Conservation (phyloP, 2,329 filamentous ascomycete species). For the Hirsutella thompsonii region DNA sequence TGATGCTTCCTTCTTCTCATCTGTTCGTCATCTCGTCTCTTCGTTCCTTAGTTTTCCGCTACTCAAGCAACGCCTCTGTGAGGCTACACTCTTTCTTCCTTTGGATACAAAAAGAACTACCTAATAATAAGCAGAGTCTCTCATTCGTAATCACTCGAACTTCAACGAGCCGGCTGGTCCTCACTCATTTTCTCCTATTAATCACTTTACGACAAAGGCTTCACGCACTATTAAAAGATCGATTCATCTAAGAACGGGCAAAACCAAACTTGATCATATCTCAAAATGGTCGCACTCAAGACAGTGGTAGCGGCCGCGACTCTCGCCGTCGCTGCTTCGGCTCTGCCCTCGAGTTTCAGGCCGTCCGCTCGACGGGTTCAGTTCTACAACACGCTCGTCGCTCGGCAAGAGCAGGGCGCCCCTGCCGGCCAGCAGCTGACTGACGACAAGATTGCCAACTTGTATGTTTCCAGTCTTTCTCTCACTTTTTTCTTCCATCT, state of each 20-base stretch:
- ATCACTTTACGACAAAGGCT: no score
- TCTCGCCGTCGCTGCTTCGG: constrained; percentile 31
- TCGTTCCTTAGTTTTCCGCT: no score
- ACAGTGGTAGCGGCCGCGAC: constrained; percentile 26
- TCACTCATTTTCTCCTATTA: not conserved
- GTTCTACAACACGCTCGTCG: constrained; percentile 30
- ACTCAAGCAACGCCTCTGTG: no score
- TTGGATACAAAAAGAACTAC: no score
- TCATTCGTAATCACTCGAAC: not conserved
- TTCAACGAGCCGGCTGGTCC: constrained; percentile 3
- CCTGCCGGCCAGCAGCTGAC: constrained; percentile 31
- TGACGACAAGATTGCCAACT: constrained; percentile 45
- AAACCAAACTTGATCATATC: not conserved
- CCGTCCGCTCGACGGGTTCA: constrained; percentile 29
- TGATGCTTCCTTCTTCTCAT: no score
- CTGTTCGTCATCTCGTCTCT: no score
- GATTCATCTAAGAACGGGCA: not conserved
- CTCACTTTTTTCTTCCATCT: not conserved
- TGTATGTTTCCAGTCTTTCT: constrained; percentile 24
- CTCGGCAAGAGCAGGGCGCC: constrained; percentile 36
- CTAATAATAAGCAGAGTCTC: not conserved
- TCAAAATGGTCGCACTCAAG: not conserved
- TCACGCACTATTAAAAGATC: not conserved
- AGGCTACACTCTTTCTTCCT: no score
- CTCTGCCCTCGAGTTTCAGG: constrained; percentile 30